phyloP scores from a whole-genome alignment of 2,329 filamentous ascomycete genomes.

The Fusarium subtropicale region DNA sequence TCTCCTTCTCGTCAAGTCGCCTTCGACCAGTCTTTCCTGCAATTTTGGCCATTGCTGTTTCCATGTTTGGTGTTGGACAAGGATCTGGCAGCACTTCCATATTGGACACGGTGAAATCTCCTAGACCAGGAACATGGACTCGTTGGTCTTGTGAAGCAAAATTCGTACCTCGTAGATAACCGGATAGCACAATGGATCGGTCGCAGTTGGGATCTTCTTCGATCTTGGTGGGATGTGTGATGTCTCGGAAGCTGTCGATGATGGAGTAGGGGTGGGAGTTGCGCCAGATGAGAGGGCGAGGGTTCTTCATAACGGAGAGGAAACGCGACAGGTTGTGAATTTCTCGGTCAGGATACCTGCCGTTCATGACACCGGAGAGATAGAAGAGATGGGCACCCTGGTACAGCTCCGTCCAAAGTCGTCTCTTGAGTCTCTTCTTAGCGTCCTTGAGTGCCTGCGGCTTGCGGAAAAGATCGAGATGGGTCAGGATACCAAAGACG shows the following conservation, averaged over 20 bases:
- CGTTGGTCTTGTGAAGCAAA: slow-evolving; percentile 87
- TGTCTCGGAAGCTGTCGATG: slow-evolving; percentile 93
- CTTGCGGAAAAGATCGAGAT: slow-evolving; percentile 94
- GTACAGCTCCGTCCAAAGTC: slow-evolving; percentile 97
- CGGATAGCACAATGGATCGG: slow-evolving; percentile 88
- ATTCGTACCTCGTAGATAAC: slow-evolving; percentile 94
- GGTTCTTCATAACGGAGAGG: slow-evolving; percentile 98
- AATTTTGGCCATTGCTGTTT: slow-evolving; percentile 85
- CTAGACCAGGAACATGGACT: slow-evolving; percentile 92
- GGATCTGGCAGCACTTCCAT: slow-evolving; percentile 94
- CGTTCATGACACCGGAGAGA: slow-evolving; percentile 94
- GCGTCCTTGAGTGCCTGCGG: slow-evolving; percentile 91
- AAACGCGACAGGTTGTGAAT: slow-evolving; percentile 96
- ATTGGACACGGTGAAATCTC: slow-evolving; percentile 83
- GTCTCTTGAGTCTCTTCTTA: slow-evolving; percentile 95
- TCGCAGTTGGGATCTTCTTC: slow-evolving; percentile 92
- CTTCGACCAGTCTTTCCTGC: slow-evolving; percentile 84
- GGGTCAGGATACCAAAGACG: slow-evolving; percentile 95
- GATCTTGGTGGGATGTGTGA: slow-evolving; percentile 91
- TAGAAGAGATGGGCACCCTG: slow-evolving; percentile 98
- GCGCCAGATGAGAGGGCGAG: slow-evolving; percentile 93
- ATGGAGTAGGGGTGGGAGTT: slow-evolving; percentile 96
- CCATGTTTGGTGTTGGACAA: slow-evolving; percentile 92
- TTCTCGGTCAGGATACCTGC: slow-evolving; percentile 94
- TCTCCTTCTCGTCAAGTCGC: slow-evolving; percentile 94